Base-by-base conservation (phyloP, 768 basidiomycete genomes). In the Suillus sp. region DNA sequence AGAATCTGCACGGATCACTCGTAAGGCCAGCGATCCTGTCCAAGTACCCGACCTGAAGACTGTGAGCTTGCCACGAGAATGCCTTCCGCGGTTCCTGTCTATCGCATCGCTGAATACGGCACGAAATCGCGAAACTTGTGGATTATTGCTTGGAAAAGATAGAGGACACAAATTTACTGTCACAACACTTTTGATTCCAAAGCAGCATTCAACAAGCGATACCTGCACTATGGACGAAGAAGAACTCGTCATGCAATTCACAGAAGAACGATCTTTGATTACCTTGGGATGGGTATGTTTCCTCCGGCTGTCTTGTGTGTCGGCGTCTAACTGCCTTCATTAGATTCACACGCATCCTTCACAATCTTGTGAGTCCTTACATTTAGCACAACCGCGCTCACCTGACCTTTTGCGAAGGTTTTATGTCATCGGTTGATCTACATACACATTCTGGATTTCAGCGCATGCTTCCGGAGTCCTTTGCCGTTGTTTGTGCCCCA, bases 181-280 rank as follows among this genome's bases (percentile, higher is more conserved):
- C n/a, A 88, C 92, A 61, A 91, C 89, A 55, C 73, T 96, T 70
- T 76, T 96, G 70, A 88, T 96, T 20, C 95, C 95, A n/a, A 91
- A 85, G 74, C 95, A 96, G 70, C 88, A 87, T 63, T 89, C 91
- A 64, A 93, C 93, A 66, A 87, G 89, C 63, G 93, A 96, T 77
- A 93, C 93, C n/a, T 96, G 95, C 74, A 87, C 88, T 37, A 96
- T 95, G 90, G 89, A 93, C 60, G 88, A 91, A 71, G 95, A 96
- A 69, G 94, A 96, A 72, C 78, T 93, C 53, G 92, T 95, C 8
- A 77, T 95, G 76, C 84, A 86, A 68, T 93, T 96, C 72, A 93
- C 92, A 67, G 91, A 94, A 71, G 86, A 89, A 71, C 79, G 91
- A 65, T 85, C 84, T 67, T 75, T 96, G 69, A 89, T 96, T 57